Base-by-base conservation (phyloP, 2,329 filamentous ascomycete species). In the Microdochium trichocladiopsis region DNA sequence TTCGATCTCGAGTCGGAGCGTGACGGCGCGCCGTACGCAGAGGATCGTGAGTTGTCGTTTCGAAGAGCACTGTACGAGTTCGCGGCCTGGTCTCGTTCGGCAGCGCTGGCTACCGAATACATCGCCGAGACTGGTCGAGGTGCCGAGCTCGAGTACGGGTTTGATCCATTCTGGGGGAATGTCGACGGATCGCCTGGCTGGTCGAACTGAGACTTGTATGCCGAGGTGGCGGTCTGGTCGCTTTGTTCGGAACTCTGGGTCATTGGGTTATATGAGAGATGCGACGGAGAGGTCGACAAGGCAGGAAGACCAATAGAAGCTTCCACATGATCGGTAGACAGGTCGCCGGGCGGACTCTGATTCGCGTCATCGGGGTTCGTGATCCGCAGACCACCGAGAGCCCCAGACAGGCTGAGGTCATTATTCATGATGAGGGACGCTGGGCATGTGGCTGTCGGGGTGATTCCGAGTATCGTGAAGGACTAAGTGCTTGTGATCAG, bases 381-480 rank as follows among this genome's bases (percentile, higher is more conserved):
- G 70, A 99, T 97, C 69, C 93, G 90, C 71, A 99, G 78, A 64
- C 93, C 93, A 65, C 94, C 94, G 65, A 97, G 80, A 65, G 90
- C 90, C 74, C 92, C 88, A 66, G 91, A 94, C 60, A 97, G 83
- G 72, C 89, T 95, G 68, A 96, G 75, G 76, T 96, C 91, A 71
- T 89, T 90, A 74, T 91, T 90, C 91, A 96, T 96, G 69, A 67
- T 78, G 47, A 22, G 57, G 47, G 48, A 28, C 18, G 47, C 36
- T 51, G 50, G 51, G 41, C 52, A 51, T 51, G 33, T 43, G 47
- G 41, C 45, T 37, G 49, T 47, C 41, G 43, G 51, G 47, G 25
- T 22, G 49, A 37, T 51, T 33, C 41, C 50, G 50, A 21, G 45
- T 48, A 51, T 47, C 47, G 47, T 31, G 33, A 55, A 36, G 33